phyloP scores from a whole-genome alignment of 495 filamentous ascomycete species.

The Cairneyella variabilis region DNA sequence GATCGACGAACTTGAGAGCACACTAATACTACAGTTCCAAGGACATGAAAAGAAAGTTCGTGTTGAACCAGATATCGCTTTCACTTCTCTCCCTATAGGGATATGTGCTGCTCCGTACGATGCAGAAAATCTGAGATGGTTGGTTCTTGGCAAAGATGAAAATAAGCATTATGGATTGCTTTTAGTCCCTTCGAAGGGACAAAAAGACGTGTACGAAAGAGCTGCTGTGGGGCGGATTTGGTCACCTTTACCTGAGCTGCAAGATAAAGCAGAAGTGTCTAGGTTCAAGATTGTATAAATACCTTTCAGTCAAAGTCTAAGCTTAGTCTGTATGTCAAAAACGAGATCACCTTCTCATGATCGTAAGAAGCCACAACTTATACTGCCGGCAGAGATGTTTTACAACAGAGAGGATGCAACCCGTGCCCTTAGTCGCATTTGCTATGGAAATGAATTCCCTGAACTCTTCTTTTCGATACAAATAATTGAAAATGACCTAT shows the following conservation, averaged over 20 bases:
- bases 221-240: conserved; percentile 3
- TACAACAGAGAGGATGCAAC: too few species aligned
- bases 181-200: not conserved
- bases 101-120: not conserved
- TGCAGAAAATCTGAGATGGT: conserved; percentile 1
- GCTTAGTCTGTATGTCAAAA: too few species aligned
- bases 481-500: too few species aligned
- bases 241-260: not conserved
- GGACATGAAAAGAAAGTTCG: conserved; percentile 3
- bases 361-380: too few species aligned
- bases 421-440: too few species aligned
- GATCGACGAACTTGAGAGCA: not conserved
- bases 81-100: conserved; percentile 9
- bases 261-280: conserved; percentile 7
- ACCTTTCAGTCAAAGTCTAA: too few species aligned
- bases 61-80: conserved; percentile 6
- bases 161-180: conserved; percentile 1
- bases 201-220: conserved; percentile 8
- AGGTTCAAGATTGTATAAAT: conserved; percentile 7
- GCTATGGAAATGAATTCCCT: too few species aligned
- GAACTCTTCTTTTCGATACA: too few species aligned
- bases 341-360: too few species aligned
- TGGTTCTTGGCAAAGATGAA: not conserved
- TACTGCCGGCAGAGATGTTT: too few species aligned
- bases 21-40: conserved; percentile 3